Base-by-base conservation (phyloP, 164 flowering plant genomes). In the Stephania yunnanensis region DNA sequence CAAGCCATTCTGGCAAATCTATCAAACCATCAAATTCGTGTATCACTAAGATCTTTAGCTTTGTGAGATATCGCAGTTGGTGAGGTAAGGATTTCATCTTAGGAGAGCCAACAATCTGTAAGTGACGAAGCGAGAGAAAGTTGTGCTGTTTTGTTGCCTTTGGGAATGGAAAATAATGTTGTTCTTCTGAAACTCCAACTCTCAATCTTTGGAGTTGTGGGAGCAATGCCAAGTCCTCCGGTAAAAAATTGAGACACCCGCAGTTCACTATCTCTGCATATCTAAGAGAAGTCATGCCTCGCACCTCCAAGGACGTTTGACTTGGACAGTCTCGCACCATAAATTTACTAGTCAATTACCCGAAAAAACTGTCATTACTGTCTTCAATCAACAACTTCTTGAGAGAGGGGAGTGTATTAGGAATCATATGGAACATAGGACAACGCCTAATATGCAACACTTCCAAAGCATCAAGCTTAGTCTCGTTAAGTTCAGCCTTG, bases 1-100 rank as follows among this genome's bases (percentile, higher is more conserved):
- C 50, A 6, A 79, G n/a, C 80, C 77, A 77, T 29, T 79, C 83
- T 2, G 83, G 82, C 65, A 83, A 71, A 42, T 74, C 31, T 4
- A 9, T n/a, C 63, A 81, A 25, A 30, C 52, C 48, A 8, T 13
- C 20, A 44, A 79, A 83, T 0, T 72, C 46, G 0, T 4, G 44
- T 9, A 80, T 78, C 0, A 3, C 6, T 10, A 81, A 36, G 8
- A 6, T 6, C 46, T 70, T 1, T 13, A 78, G 46, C 45, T 55
- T 19, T 2, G 0, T 66, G 10, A 74, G 58, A 22, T 46, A 15
- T 30, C 66, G 76, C 65, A 74, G 70, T 30, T 74, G 61, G 45
- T 30, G 20, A 74, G 76, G 76, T 22, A 74, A 53, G 15, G 20
- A 65, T 12, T 25, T 19, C 25, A 66, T 10, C 45, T 66, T 48